Conservation (phyloP, 805 yeast species). For the Yamadazyma sp. region DNA sequence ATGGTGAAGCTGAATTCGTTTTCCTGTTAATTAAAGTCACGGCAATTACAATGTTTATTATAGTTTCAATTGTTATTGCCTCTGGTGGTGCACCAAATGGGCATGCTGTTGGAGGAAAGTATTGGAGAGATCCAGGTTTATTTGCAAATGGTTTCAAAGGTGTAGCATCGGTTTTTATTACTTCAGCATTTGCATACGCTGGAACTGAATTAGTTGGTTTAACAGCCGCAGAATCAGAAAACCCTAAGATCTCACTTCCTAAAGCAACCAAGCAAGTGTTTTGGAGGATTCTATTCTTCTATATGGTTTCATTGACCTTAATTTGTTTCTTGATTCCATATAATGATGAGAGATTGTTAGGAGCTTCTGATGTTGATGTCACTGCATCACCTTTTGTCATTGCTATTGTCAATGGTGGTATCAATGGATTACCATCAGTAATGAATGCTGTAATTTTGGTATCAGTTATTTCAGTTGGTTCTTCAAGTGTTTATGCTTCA, state of each 20-base stretch:
- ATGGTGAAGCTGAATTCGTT: slow-evolving; percentile 62
- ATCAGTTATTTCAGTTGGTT: slow-evolving; percentile 70
- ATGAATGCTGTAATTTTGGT: slow-evolving; percentile 56
- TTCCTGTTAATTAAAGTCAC: slow-evolving; percentile 64
- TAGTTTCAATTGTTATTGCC: slow-evolving; percentile 44
- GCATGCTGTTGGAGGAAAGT: slow-evolving; percentile 46
- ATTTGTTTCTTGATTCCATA: slow-evolving; percentile 73
- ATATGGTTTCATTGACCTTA: slow-evolving; percentile 53
- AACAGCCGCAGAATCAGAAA: slow-evolving; percentile 58
- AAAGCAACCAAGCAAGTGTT: slow-evolving; percentile 77
- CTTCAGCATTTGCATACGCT: slow-evolving; percentile 54
- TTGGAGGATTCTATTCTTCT: slow-evolving; percentile 75
- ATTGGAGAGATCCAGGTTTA: slow-evolving; percentile 55
- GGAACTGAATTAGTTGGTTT: slow-evolving; percentile 53
- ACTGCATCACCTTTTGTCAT: slow-evolving; percentile 76
- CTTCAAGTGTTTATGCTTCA: slow-evolving; percentile 67
- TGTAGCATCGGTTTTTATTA: slow-evolving; percentile 38
- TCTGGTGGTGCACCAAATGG: slow-evolving; percentile 48
- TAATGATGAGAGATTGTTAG: slow-evolving; percentile 41
- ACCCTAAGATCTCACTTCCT: slow-evolving; percentile 67
- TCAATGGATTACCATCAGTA: slow-evolving; percentile 35
- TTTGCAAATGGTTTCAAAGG: slow-evolving; percentile 48
- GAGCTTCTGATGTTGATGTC: slow-evolving; percentile 50
- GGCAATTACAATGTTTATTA: slow-evolving; percentile 54
- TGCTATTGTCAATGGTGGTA: slow-evolving; percentile 44